phyloP scores from a whole-genome alignment of 495 filamentous ascomycete genomes.

The Lophiotrema nucula region DNA sequence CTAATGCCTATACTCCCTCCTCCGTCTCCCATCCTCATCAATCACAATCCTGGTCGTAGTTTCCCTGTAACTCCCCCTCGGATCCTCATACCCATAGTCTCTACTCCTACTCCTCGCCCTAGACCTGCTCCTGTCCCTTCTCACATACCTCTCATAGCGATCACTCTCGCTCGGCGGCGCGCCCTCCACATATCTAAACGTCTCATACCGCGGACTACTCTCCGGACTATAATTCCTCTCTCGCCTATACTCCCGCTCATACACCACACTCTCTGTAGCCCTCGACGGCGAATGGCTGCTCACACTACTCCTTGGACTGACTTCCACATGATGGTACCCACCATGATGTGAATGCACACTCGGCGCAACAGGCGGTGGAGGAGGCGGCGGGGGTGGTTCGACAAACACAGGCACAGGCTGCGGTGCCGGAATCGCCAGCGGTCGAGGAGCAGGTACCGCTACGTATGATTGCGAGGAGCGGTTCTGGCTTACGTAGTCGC shows the following conservation, averaged over 20 bases:
- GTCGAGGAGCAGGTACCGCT: slow-evolving; percentile 13
- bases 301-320: slow-evolving; percentile 33
- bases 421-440: slow-evolving; percentile 29
- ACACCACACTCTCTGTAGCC: slow-evolving; percentile 32
- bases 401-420: slow-evolving; percentile 38
- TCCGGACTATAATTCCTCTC: slow-evolving; percentile 35
- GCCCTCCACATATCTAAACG: slow-evolving; percentile 39
- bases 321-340: slow-evolving; percentile 40
- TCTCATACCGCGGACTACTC: slow-evolving; percentile 34
- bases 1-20: slow-evolving; percentile 33
- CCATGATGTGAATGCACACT: slow-evolving; percentile 3
- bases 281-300: slow-evolving; percentile 18
- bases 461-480: slow-evolving; percentile 25
- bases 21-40: slow-evolving; percentile 34
- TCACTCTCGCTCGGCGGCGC: slow-evolving; percentile 31
- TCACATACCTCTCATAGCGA: slow-evolving; percentile 15
- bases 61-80: slow-evolving; percentile 26
- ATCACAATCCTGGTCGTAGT: slow-evolving; percentile 33
- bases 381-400: slow-evolving; percentile 27
- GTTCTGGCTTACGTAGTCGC: slow-evolving; percentile 33
- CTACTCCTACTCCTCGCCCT: slow-evolving; percentile 25
- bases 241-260: slow-evolving; percentile 36
- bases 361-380: slow-evolving; percentile 19
- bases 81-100: slow-evolving; percentile 30
- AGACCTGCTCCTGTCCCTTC: slow-evolving; percentile 21